phyloP scores from a whole-genome alignment of 1,139 yeast species.

The Arxiozyma slooffiae region DNA sequence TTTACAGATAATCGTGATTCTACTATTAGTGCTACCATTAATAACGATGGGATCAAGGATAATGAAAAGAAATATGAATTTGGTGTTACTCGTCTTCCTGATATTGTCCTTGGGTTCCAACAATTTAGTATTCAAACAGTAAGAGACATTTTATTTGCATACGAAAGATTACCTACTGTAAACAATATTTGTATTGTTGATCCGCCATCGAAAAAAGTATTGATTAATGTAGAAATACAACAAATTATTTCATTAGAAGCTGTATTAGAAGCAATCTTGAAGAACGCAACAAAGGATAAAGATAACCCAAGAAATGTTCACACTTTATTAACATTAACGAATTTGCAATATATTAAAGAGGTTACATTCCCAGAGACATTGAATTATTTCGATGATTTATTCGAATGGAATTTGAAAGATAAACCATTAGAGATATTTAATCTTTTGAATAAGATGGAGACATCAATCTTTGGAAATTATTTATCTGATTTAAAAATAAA shows the following conservation, averaged over 20 bases:
- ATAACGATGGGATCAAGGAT: background rate
- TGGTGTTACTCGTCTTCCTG: conserved; percentile 43
- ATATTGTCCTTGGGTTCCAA: conserved; percentile 37
- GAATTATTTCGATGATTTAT: conserved; percentile 39
- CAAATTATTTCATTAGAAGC: conserved; percentile 44
- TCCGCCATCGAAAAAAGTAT: conserved; percentile 38
- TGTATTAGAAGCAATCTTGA: conserved; percentile 41
- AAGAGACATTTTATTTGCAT: conserved; percentile 29
- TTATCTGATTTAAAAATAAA: conserved; percentile 41
- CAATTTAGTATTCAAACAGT: conserved; percentile 33
- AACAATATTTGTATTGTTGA: conserved; percentile 31
- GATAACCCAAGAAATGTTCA: conserved; percentile 32
- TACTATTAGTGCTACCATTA: background rate
- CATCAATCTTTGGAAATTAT: conserved; percentile 42
- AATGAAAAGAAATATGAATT: conserved; percentile 15
- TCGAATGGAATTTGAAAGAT: conserved; percentile 36
- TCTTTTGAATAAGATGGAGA: conserved; percentile 41
- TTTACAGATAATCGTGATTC: background rate
- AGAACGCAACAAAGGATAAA: conserved; percentile 35
- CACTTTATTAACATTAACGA: conserved; percentile 40
- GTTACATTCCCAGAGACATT: conserved; percentile 40
- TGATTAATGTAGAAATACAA: conserved; percentile 40
- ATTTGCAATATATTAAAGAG: conserved; percentile 40
- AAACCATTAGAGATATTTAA: conserved; percentile 36
- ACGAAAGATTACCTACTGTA: conserved; percentile 33